A percentile compares a stretch with the other conserved stretches of the same genome.
Evolutionary conservation across 495 filamentous ascomycete genomes (phyloP).

Genomic region (Hyphodiscus hymeniophilus): DNA sequence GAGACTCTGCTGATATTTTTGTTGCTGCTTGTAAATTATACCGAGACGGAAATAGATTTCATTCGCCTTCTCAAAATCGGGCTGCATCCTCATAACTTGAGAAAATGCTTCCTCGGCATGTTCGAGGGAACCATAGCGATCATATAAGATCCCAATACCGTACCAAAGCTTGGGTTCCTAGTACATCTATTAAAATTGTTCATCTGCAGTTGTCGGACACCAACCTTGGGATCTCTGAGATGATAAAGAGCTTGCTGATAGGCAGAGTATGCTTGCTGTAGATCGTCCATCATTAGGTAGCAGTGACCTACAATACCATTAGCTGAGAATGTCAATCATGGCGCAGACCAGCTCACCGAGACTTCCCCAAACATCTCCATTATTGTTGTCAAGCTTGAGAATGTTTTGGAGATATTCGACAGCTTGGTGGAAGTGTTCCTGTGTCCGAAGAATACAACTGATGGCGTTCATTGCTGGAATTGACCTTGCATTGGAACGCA

Average conservation of each 20-base stretch:
- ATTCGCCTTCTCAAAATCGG: conserved; percentile 97
- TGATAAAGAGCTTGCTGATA: conserved; percentile 95
- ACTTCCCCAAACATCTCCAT: conserved; percentile 96
- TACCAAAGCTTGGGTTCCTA: conserved; percentile 99
- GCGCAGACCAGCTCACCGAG: conserved; percentile 49
- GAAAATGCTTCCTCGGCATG: conserved; percentile 98
- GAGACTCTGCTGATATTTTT: conserved; percentile 85
- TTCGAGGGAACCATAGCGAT: conserved; percentile 92
- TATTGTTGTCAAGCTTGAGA: conserved; percentile 77
- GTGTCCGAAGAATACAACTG: conserved; percentile 79
- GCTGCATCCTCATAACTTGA: conserved; percentile 98
- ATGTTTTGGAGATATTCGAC: conserved; percentile 90
- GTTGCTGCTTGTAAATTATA: conserved; percentile 98
- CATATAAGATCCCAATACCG: conserved; percentile 96
- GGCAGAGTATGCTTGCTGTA: conserved; percentile 95
- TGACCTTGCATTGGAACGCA: conserved; percentile 82
- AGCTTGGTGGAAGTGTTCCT: conserved; percentile 89
- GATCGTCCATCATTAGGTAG: conserved; percentile 97
- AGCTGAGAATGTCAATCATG: not conserved
- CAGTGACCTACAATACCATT: conserved; percentile 59
- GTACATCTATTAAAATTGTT: not conserved
- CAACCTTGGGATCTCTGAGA: conserved; percentile 87
- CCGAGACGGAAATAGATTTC: conserved; percentile 98
- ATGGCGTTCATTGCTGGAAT: conserved; percentile 92
- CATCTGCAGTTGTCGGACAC: conserved; percentile 12